A percentile compares a stretch with the other conserved stretches of the same genome.
phyloP scores from a whole-genome alignment of 169 alveolate species.

The Eimeria sp. region DNA sequence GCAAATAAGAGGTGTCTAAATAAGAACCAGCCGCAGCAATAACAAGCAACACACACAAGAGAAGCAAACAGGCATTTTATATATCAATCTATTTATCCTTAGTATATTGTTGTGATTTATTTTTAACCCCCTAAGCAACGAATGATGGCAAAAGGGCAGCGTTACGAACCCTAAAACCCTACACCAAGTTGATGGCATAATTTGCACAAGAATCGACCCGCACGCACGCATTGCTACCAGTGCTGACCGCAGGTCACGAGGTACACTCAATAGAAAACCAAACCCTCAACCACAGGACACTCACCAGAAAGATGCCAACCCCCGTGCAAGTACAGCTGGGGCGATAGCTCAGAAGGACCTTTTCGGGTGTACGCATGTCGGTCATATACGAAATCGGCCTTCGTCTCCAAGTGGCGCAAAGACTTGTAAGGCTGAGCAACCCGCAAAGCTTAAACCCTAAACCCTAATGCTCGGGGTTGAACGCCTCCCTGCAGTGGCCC shows the following conservation, averaged over 20 bases:
- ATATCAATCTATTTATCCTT: too few species aligned
- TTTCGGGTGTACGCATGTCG: conserved; percentile 40
- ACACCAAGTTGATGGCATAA: background rate
- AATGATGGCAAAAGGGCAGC: too few species aligned
- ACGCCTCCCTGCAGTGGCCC: background rate
- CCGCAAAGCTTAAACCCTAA: background rate
- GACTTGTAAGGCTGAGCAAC: conserved; percentile 38
- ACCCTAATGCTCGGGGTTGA: background rate
- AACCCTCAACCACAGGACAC: background rate
- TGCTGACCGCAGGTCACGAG: too few species aligned
- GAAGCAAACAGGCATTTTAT: too few species aligned
- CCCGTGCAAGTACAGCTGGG: conserved; percentile 61
- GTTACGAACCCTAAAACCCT: background rate
- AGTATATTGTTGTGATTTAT: too few species aligned
- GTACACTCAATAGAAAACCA: background rate
- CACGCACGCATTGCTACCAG: too few species aligned
- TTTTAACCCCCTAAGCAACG: too few species aligned
- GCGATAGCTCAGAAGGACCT: conserved; percentile 34
- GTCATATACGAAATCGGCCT: background rate
- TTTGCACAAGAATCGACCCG: too few species aligned
- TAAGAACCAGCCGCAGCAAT: background rate
- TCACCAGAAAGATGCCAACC: conserved; percentile 75
- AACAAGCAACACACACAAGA: too few species aligned
- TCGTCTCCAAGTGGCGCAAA: background rate
- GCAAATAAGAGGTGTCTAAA: conserved; percentile 67